phyloP scores from a whole-genome alignment of 495 filamentous ascomycete species.

The Lichina pygmaea region DNA sequence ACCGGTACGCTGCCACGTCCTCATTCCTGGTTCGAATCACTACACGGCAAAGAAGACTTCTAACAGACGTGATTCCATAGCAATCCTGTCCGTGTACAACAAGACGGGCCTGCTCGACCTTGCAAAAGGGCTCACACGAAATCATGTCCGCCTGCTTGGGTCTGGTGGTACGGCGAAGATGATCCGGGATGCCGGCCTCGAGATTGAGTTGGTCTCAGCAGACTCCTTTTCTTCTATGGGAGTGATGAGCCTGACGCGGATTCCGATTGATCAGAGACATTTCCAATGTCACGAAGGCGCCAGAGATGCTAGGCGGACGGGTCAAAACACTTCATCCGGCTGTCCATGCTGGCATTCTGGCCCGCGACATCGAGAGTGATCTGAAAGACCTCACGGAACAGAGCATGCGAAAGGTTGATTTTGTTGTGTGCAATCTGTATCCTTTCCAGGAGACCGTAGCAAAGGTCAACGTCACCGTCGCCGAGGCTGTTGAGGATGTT shows the following conservation, averaged over 20 bases:
- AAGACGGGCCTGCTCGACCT: slow-evolving; percentile 93
- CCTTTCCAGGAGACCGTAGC: slow-evolving; percentile 95
- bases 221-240: neutral
- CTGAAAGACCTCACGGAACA: slow-evolving; percentile 90
- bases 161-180: slow-evolving; percentile 83
- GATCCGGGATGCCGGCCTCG: slow-evolving; percentile 85
- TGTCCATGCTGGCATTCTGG: slow-evolving; percentile 83
- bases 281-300: slow-evolving; percentile 90
- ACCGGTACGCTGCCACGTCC: too few relatives aligned
- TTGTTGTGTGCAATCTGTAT: slow-evolving; percentile 94
- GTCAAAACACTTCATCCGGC: slow-evolving; percentile 95
- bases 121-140: slow-evolving; percentile 74
- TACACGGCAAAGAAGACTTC: too few relatives aligned
- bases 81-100: slow-evolving; percentile 93
- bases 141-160: slow-evolving; percentile 76
- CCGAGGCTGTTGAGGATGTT: slow-evolving; percentile 92
- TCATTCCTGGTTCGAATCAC: too few relatives aligned
- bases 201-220: slow-evolving; percentile 44
- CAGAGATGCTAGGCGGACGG: slow-evolving; percentile 86
- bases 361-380: slow-evolving; percentile 73
- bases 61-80: slow-evolving; percentile 12
- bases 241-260: neutral
- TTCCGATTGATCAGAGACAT: slow-evolving; percentile 37
- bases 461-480: slow-evolving; percentile 86
- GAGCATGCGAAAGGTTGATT: slow-evolving; percentile 95